These are phyloP conservation scores for Boletus rubroflammeus DNA, from an alignment of 768 basidiomycete genomes.

Conservation along the genomic window DNA sequence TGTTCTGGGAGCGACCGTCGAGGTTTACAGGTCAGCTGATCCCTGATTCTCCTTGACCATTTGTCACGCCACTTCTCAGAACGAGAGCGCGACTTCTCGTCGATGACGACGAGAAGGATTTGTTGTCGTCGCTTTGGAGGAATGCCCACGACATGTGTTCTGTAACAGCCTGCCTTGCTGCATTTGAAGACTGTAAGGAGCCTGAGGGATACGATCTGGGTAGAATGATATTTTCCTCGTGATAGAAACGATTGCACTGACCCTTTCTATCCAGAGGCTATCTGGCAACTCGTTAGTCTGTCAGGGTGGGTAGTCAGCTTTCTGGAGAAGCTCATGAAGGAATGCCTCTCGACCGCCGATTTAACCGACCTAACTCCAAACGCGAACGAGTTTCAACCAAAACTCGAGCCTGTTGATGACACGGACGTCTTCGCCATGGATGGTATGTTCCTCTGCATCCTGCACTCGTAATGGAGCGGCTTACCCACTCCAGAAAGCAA, in stretches of 20 bases:
- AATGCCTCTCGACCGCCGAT: constrained; percentile 39
- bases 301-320: constrained; percentile 61
- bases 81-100: constrained; percentile 27
- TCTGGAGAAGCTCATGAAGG: constrained; percentile 58
- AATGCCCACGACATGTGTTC: constrained; percentile 68
- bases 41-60: not conserved
- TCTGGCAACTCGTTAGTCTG: constrained; percentile 69
- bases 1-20: constrained; percentile 46
- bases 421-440: constrained; percentile 18
- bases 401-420: constrained; percentile 29
- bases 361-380: constrained; percentile 11
- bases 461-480: constrained; percentile 40
- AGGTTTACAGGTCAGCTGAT: constrained; percentile 33
- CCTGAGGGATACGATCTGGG: constrained; percentile 62
- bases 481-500: constrained; percentile 26
- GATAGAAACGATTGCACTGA: constrained; percentile 5
- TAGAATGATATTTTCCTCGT: constrained; percentile 22
- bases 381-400: constrained; percentile 15
- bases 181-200: constrained; percentile 66
- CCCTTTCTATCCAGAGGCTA: constrained; percentile 45
- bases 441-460: constrained; percentile 23
- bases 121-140: constrained; percentile 48
- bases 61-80: constrained; percentile 24
- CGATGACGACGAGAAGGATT: constrained; percentile 37
- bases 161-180: constrained; percentile 52